Evolutionary conservation across 1,139 yeast genomes (phyloP), one percentile per base, ranked within the genome.

Genomic region (Blastobotrys illinoisensis): DNA sequence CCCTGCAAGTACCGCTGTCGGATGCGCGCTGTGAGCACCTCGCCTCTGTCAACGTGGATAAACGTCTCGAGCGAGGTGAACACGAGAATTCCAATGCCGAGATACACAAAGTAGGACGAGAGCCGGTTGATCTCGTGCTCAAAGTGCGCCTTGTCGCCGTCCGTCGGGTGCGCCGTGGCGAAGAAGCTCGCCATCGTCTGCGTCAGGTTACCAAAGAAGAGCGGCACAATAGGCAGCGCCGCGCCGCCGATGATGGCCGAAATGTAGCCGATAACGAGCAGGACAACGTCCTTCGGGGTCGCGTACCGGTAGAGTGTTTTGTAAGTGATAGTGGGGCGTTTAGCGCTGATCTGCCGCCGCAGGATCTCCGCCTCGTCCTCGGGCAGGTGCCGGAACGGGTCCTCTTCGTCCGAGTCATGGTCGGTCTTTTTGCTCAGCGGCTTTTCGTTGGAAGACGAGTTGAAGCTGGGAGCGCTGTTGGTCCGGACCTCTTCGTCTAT

Each of bases 31-130:
- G 79, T 66, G 46, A 74, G 58, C 13, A 72, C 68, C 59, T 75
- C 79, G 44, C 79, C 78, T 13, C 73, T 66, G 52, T 71, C 70
- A 13, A 74, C 74, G 45, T 70, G 70, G 47, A 73, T 58, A 54
- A 56, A 69, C 1, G 76, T 71, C 56, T 69, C 71, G 13, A 70
- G 36, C 46, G 62, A 63, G 2, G 71, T 58, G 18, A 70, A 63
- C 4, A 66, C 69, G 21, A 70, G 62, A 36, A 71, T 69, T n/a
- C 68, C 77, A 14, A 73, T 57, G 24, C 75, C 76, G 32, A 73
- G 65, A 57, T 73, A 73, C 44, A 73, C 63, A 54, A 71, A 73
- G 58, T 68, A 74, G 5, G 72, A 66, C 9, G 75, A 67, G 53
- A 65, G 65, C 54, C 69, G 70, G 60, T 71, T 65, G 50, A 71